phyloP scores from a whole-genome alignment of 305 asterid genomes.

The Fraxinus baroniana region DNA sequence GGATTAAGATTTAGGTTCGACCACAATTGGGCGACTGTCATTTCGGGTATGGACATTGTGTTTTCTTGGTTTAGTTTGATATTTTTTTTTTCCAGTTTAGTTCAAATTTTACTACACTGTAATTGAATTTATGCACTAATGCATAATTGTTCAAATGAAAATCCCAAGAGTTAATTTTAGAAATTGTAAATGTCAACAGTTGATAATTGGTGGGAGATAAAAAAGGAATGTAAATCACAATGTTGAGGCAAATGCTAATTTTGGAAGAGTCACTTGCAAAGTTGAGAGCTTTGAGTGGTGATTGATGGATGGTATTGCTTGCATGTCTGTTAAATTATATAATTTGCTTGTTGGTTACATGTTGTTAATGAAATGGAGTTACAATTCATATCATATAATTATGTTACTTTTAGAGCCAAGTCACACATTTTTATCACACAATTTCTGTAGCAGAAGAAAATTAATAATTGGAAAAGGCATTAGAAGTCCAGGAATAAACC shows the following conservation, averaged over 20 bases:
- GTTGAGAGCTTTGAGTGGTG: neutral
- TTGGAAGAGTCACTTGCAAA: neutral
- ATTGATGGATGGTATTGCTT: neutral
- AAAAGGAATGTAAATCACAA: neutral
- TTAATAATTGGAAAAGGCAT: no score
- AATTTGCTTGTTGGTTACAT: neutral
- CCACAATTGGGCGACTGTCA: conserved; percentile 86
- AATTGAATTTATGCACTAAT: neutral
- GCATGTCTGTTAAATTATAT: neutral
- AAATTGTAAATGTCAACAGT: neutral
- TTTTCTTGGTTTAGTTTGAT: neutral
- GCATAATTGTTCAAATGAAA: neutral
- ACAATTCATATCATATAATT: neutral
- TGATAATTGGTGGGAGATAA: neutral
- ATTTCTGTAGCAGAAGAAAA: no score
- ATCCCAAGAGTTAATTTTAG: neutral
- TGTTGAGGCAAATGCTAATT: neutral
- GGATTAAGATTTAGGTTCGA: conserved; percentile 70
- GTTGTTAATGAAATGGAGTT: neutral
- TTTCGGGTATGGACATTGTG: conserved; percentile 55
- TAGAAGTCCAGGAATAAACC: no score
- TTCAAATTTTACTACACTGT: neutral
- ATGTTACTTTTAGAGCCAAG: neutral
- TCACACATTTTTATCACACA: neutral
- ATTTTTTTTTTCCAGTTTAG: neutral